These are phyloP conservation scores for Podila clonocystis DNA, from an alignment of 192 early-diverging fungal species.

Conservation along the genomic window DNA sequence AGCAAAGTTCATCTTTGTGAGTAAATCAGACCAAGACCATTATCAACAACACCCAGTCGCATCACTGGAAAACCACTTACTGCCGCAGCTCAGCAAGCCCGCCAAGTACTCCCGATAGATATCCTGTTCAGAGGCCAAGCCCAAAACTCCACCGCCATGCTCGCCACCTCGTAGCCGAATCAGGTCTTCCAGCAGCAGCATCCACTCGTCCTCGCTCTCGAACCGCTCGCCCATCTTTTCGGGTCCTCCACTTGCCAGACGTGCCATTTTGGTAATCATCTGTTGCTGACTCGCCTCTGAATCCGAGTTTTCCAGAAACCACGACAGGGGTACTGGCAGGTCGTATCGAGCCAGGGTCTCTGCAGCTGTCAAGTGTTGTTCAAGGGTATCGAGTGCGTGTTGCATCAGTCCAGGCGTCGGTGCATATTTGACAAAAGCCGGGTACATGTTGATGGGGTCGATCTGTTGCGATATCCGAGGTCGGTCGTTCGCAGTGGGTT, in stretches of 20 bases:
- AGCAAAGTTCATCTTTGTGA: not conserved
- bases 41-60: not conserved
- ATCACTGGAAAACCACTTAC: constrained; percentile 48
- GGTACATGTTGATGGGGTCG: constrained; percentile 48
- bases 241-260: constrained; percentile 57
- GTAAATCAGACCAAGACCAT: not conserved
- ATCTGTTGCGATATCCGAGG: constrained; percentile 36
- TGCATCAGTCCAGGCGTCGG: constrained; percentile 52
- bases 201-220: constrained; percentile 75
- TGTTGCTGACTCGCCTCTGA: constrained; percentile 61
- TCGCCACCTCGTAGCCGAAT: constrained; percentile 60
- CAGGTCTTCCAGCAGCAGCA: constrained; percentile 70
- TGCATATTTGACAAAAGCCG: constrained; percentile 50
- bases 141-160: constrained; percentile 60
- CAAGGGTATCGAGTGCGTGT: constrained; percentile 62
- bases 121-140: constrained; percentile 59
- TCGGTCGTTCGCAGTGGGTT: not conserved
- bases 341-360: constrained; percentile 70
- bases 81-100: constrained; percentile 67
- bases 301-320: constrained; percentile 65
- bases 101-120: constrained; percentile 70
- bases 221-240: constrained; percentile 63
- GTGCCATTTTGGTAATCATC: constrained; percentile 67
- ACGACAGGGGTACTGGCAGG: constrained; percentile 62
- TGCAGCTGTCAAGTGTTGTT: constrained; percentile 67